Percentiles rank a stretch among this genome's conserved stretches.
Evolutionary conservation across 768 basidiomycete genomes (phyloP).

Genomic region (Boletus subcaerulescens): DNA sequence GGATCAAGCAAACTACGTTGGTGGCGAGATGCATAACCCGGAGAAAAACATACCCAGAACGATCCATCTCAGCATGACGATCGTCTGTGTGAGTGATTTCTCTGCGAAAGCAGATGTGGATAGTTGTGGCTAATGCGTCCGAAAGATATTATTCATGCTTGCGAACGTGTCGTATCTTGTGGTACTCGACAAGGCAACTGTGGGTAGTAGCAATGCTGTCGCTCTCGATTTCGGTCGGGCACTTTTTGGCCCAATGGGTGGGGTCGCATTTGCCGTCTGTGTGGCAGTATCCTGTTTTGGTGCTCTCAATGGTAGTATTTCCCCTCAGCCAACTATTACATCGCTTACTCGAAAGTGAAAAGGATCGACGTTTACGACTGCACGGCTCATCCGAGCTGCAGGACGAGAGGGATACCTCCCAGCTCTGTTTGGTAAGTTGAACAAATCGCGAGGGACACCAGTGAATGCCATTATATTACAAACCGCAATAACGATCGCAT

Average conservation of each 20-base stretch:
- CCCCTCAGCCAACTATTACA: not conserved
- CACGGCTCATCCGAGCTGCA: slow-evolving; percentile 87
- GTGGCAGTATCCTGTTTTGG: slow-evolving; percentile 96
- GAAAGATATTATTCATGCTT: slow-evolving; percentile 69
- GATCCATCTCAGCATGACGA: slow-evolving; percentile 86
- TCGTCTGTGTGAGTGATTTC: slow-evolving; percentile 59
- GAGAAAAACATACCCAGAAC: slow-evolving; percentile 84
- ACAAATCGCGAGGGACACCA: slow-evolving; percentile 76
- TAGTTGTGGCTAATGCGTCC: not conserved
- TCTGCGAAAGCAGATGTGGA: not conserved
- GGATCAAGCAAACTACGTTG: slow-evolving; percentile 91
- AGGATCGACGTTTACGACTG: slow-evolving; percentile 72
- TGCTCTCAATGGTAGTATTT: slow-evolving; percentile 75
- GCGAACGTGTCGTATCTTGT: slow-evolving; percentile 91
- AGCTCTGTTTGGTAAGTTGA: slow-evolving; percentile 73
- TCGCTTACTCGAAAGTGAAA: slow-evolving; percentile 8
- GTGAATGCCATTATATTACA: slow-evolving; percentile 85
- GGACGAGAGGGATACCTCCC: slow-evolving; percentile 88
- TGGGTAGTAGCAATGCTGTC: slow-evolving; percentile 80
- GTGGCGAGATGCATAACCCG: slow-evolving; percentile 80
- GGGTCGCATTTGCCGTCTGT: slow-evolving; percentile 80
- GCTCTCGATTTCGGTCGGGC: slow-evolving; percentile 90
- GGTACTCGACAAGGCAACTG: slow-evolving; percentile 77
- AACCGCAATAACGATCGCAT: slow-evolving; percentile 66
- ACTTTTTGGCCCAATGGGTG: slow-evolving; percentile 85